Evolutionary conservation across 2,329 filamentous ascomycete genomes (phyloP).

Genomic region (Colletotrichum godetiae): DNA sequence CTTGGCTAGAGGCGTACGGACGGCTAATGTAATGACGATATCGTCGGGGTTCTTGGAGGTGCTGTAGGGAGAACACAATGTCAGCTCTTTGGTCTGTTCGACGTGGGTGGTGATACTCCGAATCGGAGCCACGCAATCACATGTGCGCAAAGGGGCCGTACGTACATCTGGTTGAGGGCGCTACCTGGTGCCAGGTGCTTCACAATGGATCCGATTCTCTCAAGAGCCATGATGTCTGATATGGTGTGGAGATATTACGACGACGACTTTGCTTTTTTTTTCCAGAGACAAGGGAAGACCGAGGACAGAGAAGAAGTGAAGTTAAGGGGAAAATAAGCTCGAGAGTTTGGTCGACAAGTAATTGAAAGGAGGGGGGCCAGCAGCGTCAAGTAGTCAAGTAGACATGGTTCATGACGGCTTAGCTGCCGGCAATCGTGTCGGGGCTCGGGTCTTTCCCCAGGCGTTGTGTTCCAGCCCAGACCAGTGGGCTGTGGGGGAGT

Average conservation of each 20-base stretch:
- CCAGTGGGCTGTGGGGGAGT: constrained; percentile 26
- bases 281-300: neutral
- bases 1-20: constrained; percentile 90
- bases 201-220: constrained; percentile 88
- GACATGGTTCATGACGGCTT: constrained; percentile 30
- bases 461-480: neutral
- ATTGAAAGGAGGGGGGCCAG: neutral
- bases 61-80: constrained; percentile 56
- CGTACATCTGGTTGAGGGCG: constrained; percentile 82
- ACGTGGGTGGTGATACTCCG: neutral
- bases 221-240: constrained; percentile 74
- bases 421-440: constrained; percentile 33
- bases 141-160: constrained; percentile 25
- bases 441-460: constrained; percentile 24
- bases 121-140: constrained; percentile 8
- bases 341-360: constrained; percentile 15
- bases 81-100: constrained; percentile 26
- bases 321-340: constrained; percentile 22
- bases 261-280: neutral
- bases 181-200: constrained; percentile 84
- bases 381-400: constrained; percentile 29
- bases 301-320: neutral
- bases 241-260: neutral
- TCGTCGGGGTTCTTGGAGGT: constrained; percentile 95
- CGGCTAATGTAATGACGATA: constrained; percentile 92